A percentile compares a stretch with the other conserved stretches of the same genome.
Conservation (phyloP, 2,329 filamentous ascomycete species). For the Pleurostoma richardsiae region DNA sequence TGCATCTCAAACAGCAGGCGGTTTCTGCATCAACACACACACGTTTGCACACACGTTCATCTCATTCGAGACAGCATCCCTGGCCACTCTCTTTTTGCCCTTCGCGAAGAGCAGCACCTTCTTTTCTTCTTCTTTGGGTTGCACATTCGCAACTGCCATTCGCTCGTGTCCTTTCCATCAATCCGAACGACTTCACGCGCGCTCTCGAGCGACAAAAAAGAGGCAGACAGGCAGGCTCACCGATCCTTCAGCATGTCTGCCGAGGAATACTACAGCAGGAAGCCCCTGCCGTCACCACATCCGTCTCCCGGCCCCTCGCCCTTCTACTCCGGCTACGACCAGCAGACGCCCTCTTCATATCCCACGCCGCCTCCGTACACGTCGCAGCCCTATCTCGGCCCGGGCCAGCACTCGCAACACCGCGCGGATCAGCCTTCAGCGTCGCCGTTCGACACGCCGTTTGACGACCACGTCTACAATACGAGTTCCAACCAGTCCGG, state of each 20-base stretch:
- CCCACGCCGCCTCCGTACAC: slow-evolving; percentile 23
- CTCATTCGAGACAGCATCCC: too few relatives aligned
- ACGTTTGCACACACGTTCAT: too few relatives aligned
- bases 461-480: slow-evolving; percentile 64
- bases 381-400: slow-evolving; percentile 26
- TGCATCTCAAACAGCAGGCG: too few relatives aligned
- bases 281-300: slow-evolving; percentile 36
- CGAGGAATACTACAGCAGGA: slow-evolving; percentile 57
- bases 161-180: too few relatives aligned
- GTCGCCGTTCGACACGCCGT: slow-evolving; percentile 61
- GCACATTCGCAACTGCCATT: too few relatives aligned
- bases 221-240: too few relatives aligned
- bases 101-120: too few relatives aligned
- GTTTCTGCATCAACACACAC: too few relatives aligned
- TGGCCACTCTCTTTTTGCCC: too few relatives aligned
- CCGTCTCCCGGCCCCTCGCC: slow-evolving; percentile 37
- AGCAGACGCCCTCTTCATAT: slow-evolving; percentile 1
- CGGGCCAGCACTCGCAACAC: slow-evolving; percentile 12
- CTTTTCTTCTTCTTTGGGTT: too few relatives aligned
- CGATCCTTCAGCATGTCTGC: slow-evolving; percentile 45
- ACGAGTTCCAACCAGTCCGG: slow-evolving; percentile 35
- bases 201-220: too few relatives aligned
- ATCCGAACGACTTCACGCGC: too few relatives aligned
- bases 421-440: slow-evolving; percentile 17
- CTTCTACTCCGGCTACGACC: slow-evolving; percentile 14